phyloP scores from a whole-genome alignment of 768 basidiomycete species.

The Lentinula aciculospora region DNA sequence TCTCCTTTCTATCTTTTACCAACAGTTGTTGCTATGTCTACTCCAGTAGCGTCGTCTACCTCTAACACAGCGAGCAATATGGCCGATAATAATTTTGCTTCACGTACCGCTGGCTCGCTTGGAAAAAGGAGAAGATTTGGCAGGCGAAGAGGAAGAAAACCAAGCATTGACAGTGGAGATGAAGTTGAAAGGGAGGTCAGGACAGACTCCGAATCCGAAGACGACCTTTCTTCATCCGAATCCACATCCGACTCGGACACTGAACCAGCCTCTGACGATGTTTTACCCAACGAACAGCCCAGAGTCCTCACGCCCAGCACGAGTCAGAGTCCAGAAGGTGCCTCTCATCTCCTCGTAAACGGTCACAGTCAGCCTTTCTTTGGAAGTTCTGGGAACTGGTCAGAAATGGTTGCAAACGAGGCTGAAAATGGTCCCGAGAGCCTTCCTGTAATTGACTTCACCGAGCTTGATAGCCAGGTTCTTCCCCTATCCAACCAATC shows the following conservation, averaged over 20 bases:
- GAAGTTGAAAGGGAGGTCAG: slow-evolving; percentile 68
- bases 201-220: slow-evolving; percentile 66
- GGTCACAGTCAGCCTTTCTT: slow-evolving; percentile 46
- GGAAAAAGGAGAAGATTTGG: slow-evolving; percentile 27
- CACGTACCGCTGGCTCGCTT: slow-evolving; percentile 9
- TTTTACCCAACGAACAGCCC: slow-evolving; percentile 40
- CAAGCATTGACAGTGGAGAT: slow-evolving; percentile 65
- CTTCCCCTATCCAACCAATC: slow-evolving; percentile 22
- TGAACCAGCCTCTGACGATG: slow-evolving; percentile 64
- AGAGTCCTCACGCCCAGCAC: slow-evolving; percentile 63
- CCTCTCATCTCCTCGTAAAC: slow-evolving; percentile 21
- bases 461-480: slow-evolving; percentile 47
- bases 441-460: slow-evolving; percentile 78
- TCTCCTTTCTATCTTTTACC: slow-evolving; percentile 16
- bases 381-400: slow-evolving; percentile 57
- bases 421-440: slow-evolving; percentile 55
- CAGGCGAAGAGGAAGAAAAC: slow-evolving; percentile 59
- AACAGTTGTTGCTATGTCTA: slow-evolving; percentile 39
- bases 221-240: slow-evolving; percentile 51
- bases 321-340: slow-evolving; percentile 53
- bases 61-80: slow-evolving; percentile 26
- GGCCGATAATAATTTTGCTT: slow-evolving; percentile 12
- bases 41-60: slow-evolving; percentile 29
- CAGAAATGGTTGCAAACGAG: slow-evolving; percentile 81
- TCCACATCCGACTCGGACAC: slow-evolving; percentile 68